Evolutionary conservation across 768 basidiomycete genomes (phyloP).

Genomic region (Dictyophora rubrovolvata): DNA sequence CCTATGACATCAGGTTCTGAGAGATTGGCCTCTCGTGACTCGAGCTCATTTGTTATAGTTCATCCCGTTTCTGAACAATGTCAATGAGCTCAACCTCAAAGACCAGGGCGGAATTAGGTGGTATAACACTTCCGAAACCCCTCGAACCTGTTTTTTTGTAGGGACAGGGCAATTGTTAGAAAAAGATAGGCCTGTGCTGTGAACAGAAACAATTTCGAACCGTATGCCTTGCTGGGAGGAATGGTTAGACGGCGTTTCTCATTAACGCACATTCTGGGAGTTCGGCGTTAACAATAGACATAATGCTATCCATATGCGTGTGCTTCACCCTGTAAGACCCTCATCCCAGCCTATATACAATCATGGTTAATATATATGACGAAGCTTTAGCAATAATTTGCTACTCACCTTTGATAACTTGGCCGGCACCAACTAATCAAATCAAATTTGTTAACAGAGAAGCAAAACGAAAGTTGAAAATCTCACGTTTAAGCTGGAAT

Average conservation of each 20-base stretch:
- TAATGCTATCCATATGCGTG: neutral
- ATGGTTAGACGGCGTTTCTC: constrained; percentile 89
- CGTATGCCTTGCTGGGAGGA: constrained; percentile 71
- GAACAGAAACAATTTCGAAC: constrained; percentile 33
- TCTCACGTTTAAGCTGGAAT: constrained; percentile 67
- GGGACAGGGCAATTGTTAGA: neutral
- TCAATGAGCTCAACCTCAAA: constrained; percentile 81
- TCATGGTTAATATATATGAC: neutral
- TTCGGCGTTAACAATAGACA: neutral
- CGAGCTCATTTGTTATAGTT: neutral
- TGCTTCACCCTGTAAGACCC: constrained; percentile 42
- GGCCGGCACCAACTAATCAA: constrained; percentile 57
- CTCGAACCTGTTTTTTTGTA: constrained; percentile 40
- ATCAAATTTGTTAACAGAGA: neutral
- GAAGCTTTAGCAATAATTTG: neutral
- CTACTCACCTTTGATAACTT: constrained; percentile 54
- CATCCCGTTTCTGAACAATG: constrained; percentile 24
- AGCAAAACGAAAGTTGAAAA: neutral
- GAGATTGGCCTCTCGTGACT: no score
- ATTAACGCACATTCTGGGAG: constrained; percentile 65
- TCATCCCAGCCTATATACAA: constrained; percentile 55
- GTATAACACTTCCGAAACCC: constrained; percentile 71
- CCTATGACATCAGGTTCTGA: no score
- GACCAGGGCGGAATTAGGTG: constrained; percentile 66
- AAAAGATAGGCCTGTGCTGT: neutral